phyloP scores from a whole-genome alignment of 1,284 basidiomycete genomes.

The Phylloporus sp. region DNA sequence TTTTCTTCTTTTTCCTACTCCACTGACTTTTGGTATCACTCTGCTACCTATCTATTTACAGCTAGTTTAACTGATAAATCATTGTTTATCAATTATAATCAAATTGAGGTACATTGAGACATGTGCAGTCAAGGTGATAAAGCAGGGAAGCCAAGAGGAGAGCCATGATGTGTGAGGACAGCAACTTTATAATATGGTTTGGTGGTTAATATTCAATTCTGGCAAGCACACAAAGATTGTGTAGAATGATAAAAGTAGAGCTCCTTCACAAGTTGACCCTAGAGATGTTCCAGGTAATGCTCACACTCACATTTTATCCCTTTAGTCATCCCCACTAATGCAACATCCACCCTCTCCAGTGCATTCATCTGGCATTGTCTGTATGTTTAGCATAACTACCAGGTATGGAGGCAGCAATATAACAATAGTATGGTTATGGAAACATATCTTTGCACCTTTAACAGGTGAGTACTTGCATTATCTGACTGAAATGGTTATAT shows the following conservation, averaged over 20 bases:
- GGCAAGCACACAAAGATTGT: constrained; percentile 91
- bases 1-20: too few relatives aligned
- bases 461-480: constrained; percentile 69
- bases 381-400: constrained; percentile 86
- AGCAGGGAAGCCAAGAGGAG: constrained; percentile 90
- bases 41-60: too few relatives aligned
- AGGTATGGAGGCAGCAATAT: constrained; percentile 92
- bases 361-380: constrained; percentile 7
- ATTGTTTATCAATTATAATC: too few relatives aligned
- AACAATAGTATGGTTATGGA: constrained; percentile 86
- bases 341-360: constrained; percentile 47
- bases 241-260: constrained; percentile 85
- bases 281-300: constrained; percentile 32
- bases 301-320: constrained; percentile 58
- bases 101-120: constrained; percentile 60
- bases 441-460: constrained; percentile 64
- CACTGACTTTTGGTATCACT: too few relatives aligned
- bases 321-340: constrained; percentile 47
- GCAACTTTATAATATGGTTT: constrained; percentile 96
- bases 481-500: constrained; percentile 7
- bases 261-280: constrained; percentile 46
- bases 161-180: constrained; percentile 86
- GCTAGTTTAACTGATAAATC: too few relatives aligned
- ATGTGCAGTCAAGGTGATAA: constrained; percentile 67
- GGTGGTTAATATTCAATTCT: constrained; percentile 88